Evolutionary conservation across 495 filamentous ascomycete genomes (phyloP).

Genomic region (Daldinia loculata): DNA sequence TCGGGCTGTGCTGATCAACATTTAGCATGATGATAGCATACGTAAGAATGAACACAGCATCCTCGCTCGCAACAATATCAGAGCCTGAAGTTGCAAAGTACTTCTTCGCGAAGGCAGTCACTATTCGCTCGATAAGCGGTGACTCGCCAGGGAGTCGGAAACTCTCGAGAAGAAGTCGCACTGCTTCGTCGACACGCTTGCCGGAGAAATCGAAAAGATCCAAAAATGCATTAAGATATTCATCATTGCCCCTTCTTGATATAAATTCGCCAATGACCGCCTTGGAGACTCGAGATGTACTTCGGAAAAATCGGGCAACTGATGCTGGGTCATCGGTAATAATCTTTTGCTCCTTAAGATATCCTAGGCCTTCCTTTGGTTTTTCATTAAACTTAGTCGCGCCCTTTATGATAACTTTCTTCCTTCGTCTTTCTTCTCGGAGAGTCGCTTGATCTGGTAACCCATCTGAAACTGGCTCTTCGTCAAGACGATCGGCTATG

Average conservation of each 20-base stretch:
- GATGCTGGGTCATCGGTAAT: constrained; percentile 78
- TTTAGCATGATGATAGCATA: constrained; percentile 98
- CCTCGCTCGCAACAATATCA: constrained; percentile 82
- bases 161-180: constrained; percentile 85
- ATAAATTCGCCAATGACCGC: constrained; percentile 90
- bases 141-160: constrained; percentile 96
- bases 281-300: constrained; percentile 88
- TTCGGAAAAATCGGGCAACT: constrained; percentile 83
- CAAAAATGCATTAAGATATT: constrained; percentile 82
- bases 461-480: constrained; percentile 68
- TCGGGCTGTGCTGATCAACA: constrained; percentile 94
- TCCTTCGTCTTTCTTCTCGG: constrained; percentile 74
- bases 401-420: constrained; percentile 87
- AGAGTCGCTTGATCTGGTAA: constrained; percentile 72
- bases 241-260: constrained; percentile 86
- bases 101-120: constrained; percentile 84
- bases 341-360: constrained; percentile 81
- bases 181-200: constrained; percentile 87
- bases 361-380: constrained; percentile 88
- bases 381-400: constrained; percentile 94
- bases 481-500: constrained; percentile 84
- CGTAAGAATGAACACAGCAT: constrained; percentile 88
- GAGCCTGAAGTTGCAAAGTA: constrained; percentile 79
- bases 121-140: constrained; percentile 89
- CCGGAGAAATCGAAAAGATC: constrained; percentile 85